These are phyloP conservation scores for Aureobasidium namibiae DNA, from an alignment of 2,329 filamentous ascomycete species.

Conservation along the genomic window DNA sequence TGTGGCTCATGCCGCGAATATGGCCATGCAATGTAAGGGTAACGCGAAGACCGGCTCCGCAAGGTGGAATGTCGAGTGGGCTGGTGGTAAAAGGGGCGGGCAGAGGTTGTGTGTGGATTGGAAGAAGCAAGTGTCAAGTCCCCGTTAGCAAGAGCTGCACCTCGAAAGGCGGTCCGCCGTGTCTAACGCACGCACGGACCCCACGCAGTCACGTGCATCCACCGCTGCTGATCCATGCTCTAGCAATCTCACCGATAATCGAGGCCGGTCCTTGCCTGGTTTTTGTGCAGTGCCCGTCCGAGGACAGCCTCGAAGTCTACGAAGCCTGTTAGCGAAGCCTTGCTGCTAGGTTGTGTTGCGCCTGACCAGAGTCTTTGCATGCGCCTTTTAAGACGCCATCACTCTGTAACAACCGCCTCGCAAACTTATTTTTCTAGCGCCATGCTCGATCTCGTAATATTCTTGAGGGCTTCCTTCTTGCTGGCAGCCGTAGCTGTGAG, in stretches of 20 bases:
- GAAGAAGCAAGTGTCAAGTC: constrained; percentile 10
- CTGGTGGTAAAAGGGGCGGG: background rate
- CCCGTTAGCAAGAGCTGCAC: constrained; percentile 6
- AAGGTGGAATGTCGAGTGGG: background rate
- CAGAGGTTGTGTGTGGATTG: constrained; percentile 1
- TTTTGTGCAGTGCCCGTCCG: background rate
- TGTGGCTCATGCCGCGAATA: constrained; percentile 13
- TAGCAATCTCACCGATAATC: constrained; percentile 7
- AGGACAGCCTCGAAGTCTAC: background rate
- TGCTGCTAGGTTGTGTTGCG: background rate
- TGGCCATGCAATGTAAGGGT: constrained; percentile 8
- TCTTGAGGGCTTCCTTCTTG: constrained; percentile 13
- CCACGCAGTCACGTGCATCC: background rate
- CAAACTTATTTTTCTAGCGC: background rate
- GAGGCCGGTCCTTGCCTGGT: constrained; percentile 2
- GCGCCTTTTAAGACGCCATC: background rate
- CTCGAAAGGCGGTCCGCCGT: constrained; percentile 4
- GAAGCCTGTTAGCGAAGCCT: background rate
- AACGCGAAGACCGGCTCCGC: constrained; percentile 11
- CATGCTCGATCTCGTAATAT: constrained; percentile 11
- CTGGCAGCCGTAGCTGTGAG: constrained; percentile 14
- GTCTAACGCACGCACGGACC: background rate
- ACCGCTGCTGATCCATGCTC: background rate
- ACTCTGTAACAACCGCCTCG: background rate
- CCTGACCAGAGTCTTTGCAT: background rate